phyloP scores from a whole-genome alignment of 352 stramenopile species.

The Globisporangium paddicum region DNA sequence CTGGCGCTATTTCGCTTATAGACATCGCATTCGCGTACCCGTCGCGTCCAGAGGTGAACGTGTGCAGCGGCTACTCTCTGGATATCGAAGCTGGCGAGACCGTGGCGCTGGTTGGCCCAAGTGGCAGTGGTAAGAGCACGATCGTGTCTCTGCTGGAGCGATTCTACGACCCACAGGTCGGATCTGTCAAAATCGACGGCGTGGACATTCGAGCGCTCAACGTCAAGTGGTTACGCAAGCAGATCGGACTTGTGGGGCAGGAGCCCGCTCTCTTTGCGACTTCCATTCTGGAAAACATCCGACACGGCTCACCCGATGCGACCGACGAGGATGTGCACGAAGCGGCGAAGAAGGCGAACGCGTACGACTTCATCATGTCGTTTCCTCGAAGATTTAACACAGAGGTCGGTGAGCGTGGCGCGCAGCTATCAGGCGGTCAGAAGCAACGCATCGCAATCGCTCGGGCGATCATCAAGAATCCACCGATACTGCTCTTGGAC shows the following conservation, averaged over 20 bases:
- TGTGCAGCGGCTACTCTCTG: slow-evolving; percentile 54
- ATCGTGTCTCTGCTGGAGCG: slow-evolving; percentile 8
- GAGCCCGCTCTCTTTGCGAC: slow-evolving; percentile 29
- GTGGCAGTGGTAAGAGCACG: slow-evolving; percentile 7
- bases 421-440: slow-evolving; percentile 86
- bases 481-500: slow-evolving; percentile 76
- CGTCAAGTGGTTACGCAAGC: slow-evolving; percentile 73
- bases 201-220: slow-evolving; percentile 59
- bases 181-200: slow-evolving; percentile 35
- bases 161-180: slow-evolving; percentile 29
- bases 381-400: slow-evolving; percentile 92
- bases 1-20: slow-evolving; percentile 65
- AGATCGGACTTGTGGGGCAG: slow-evolving; percentile 92
- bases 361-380: slow-evolving; percentile 88
- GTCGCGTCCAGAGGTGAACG: slow-evolving; percentile 44
- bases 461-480: slow-evolving; percentile 77
- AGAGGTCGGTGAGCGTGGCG: slow-evolving; percentile 80
- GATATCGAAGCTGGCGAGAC: slow-evolving; percentile 66
- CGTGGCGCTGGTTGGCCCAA: slow-evolving; percentile 25
- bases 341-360: slow-evolving; percentile 62
- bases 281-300: slow-evolving; percentile 75
- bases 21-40: slow-evolving; percentile 79
- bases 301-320: slow-evolving; percentile 52
- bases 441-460: slow-evolving; percentile 91
- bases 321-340: slow-evolving; percentile 50